A percentile compares a stretch with the other conserved stretches of the same genome.
These are phyloP conservation scores for Cryptomeria japonica DNA, from an alignment of 75 land plant species.

Conservation along the genomic window DNA sequence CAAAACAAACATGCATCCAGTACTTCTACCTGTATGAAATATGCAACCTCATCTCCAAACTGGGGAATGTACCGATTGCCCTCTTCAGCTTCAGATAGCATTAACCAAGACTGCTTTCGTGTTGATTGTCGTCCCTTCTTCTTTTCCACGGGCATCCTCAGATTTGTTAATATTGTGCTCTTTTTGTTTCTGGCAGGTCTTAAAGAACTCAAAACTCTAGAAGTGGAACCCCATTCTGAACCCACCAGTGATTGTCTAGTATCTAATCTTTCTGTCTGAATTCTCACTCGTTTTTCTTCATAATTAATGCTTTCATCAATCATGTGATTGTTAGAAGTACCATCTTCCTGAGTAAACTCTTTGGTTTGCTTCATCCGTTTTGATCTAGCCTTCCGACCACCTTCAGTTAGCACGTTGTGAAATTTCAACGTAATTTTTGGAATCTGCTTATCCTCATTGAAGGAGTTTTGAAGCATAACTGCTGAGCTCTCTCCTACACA, in stretches of 20 bases:
- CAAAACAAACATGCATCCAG: not conserved
- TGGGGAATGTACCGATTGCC: constrained; percentile 88
- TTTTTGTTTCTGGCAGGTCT: constrained; percentile 54
- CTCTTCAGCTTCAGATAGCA: constrained; percentile 72
- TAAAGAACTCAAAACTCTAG: constrained; percentile 26
- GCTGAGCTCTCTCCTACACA: constrained; percentile 11
- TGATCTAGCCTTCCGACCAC: constrained; percentile 25
- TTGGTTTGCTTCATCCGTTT: constrained; percentile 16
- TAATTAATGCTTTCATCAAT: not conserved
- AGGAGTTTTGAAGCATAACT: constrained; percentile 21
- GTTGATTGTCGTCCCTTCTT: constrained; percentile 30
- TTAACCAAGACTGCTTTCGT: constrained; percentile 76
- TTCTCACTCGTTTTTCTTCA: constrained; percentile 10
- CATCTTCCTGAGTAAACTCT: constrained; percentile 7
- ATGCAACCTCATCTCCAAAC: constrained; percentile 88
- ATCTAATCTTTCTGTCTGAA: not conserved
- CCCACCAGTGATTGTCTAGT: constrained; percentile 14
- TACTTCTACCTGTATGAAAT: constrained; percentile 73
- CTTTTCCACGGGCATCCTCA: constrained; percentile 25
- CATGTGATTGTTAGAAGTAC: not conserved
- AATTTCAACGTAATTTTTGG: constrained; percentile 5
- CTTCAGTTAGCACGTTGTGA: constrained; percentile 11
- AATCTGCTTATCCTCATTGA: constrained; percentile 13
- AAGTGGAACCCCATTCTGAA: constrained; percentile 31
- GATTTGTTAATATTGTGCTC: constrained; percentile 20